Conservation (phyloP, 2,329 filamentous ascomycete species). For the Cordyceps javanica region DNA sequence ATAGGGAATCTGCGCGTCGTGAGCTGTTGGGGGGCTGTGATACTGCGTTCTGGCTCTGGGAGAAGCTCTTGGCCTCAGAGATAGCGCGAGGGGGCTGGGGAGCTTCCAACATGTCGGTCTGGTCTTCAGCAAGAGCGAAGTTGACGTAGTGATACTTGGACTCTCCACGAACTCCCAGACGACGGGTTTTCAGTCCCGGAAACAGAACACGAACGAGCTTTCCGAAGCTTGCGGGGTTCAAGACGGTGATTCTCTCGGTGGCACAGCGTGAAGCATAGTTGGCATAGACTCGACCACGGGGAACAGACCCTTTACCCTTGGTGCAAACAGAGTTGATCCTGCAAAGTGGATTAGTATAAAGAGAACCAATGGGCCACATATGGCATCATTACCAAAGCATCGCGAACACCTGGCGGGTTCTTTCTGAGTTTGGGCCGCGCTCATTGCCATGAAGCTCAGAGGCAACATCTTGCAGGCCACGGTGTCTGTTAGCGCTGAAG, state of each 20-base stretch:
- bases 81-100: constrained; percentile 43
- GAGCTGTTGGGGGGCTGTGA: constrained; percentile 7
- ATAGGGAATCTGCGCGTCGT: constrained; percentile 22
- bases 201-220: constrained; percentile 96
- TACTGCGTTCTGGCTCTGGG: constrained; percentile 45
- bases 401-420: constrained; percentile 78
- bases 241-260: constrained; percentile 84
- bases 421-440: constrained; percentile 72
- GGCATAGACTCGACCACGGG: constrained; percentile 87
- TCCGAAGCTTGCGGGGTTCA: constrained; percentile 96
- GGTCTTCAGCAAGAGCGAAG: constrained; percentile 54
- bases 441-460: constrained; percentile 73
- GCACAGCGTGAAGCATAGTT: constrained; percentile 92
- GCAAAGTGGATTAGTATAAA: neutral
- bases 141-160: constrained; percentile 96
- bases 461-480: constrained; percentile 65
- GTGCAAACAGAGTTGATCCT: constrained; percentile 71
- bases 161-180: constrained; percentile 88
- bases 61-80: constrained; percentile 40
- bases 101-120: constrained; percentile 41
- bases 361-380: neutral
- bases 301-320: constrained; percentile 77
- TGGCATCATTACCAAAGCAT: constrained; percentile 71
- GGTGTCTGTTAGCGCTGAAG: constrained; percentile 61
- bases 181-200: constrained; percentile 85